These are phyloP conservation scores for Aaosphaeria pasadenensis DNA, from an alignment of 2,329 filamentous ascomycete genomes.

Conservation along the genomic window DNA sequence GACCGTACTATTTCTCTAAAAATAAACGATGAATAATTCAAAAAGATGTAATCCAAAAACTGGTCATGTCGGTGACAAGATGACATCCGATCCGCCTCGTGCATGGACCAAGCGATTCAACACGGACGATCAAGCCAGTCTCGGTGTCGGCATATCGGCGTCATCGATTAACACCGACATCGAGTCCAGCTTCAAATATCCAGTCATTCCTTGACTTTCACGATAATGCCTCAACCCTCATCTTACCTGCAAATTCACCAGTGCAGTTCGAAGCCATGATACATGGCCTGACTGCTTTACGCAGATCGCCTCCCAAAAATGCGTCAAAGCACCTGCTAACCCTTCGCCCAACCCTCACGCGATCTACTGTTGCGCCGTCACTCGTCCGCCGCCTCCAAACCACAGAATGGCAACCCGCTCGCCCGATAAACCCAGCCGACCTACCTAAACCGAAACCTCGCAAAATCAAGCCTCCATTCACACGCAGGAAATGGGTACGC, in stretches of 20 bases:
- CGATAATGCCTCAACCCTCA: neutral
- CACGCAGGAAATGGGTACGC: slow-evolving; percentile 72
- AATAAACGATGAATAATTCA: no score
- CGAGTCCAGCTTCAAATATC: neutral
- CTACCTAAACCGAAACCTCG: slow-evolving; percentile 56
- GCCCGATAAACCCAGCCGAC: slow-evolving; percentile 73
- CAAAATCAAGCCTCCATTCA: slow-evolving; percentile 67
- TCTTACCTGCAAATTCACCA: neutral
- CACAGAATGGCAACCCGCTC: slow-evolving; percentile 41
- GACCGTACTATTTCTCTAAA: no score
- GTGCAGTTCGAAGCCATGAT: slow-evolving; percentile 30
- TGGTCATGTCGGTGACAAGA: no score
- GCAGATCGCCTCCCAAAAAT: slow-evolving; percentile 23
- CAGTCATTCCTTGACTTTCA: neutral
- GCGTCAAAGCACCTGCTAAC: slow-evolving; percentile 19
- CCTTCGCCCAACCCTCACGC: slow-evolving; percentile 8
- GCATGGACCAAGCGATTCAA: no score
- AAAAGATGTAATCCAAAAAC: no score
- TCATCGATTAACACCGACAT: slow-evolving; percentile 3
- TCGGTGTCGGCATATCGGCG: slow-evolving; percentile 3
- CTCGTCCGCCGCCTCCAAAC: slow-evolving; percentile 24
- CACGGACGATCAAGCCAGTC: no score
- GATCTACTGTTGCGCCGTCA: slow-evolving; percentile 10
- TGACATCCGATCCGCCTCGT: no score
- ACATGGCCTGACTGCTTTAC: slow-evolving; percentile 35